Evolutionary conservation across 1,284 basidiomycete species (phyloP).

Genomic region (Ganoderma multipileum): DNA sequence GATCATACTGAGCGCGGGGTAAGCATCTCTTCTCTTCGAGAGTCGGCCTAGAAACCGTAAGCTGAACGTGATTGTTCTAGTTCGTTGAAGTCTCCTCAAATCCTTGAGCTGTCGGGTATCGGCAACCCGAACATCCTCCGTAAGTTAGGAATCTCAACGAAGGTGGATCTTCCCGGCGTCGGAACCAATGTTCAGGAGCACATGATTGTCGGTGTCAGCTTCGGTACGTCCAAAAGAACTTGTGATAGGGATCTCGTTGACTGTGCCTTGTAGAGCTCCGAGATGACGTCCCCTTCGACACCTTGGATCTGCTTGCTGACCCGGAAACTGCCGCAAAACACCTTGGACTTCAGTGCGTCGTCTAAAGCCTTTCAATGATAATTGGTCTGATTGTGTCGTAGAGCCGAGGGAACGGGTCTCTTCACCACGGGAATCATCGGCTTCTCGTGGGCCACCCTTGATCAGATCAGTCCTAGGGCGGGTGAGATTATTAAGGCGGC

Average conservation of each 20-base stretch:
- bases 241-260: background rate
- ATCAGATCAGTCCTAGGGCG: slow-evolving; percentile 32
- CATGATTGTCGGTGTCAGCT: slow-evolving; percentile 36
- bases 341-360: slow-evolving; percentile 41
- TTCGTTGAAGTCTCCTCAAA: slow-evolving; percentile 50
- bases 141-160: slow-evolving; percentile 45
- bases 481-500: slow-evolving; percentile 36
- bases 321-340: slow-evolving; percentile 37
- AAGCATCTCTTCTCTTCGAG: slow-evolving; percentile 5
- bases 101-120: slow-evolving; percentile 59
- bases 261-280: slow-evolving; percentile 35
- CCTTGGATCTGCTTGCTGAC: slow-evolving; percentile 41
- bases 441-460: slow-evolving; percentile 37
- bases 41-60: background rate
- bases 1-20: slow-evolving; percentile 52
- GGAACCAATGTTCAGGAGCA: slow-evolving; percentile 61
- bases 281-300: slow-evolving; percentile 38
- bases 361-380: background rate
- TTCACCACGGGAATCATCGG: slow-evolving; percentile 39
- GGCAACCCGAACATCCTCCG: slow-evolving; percentile 50
- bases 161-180: slow-evolving; percentile 53
- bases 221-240: slow-evolving; percentile 27
- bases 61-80: slow-evolving; percentile 23
- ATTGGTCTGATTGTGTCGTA: slow-evolving; percentile 10
- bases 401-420: slow-evolving; percentile 36